A percentile compares a stretch with the other conserved stretches of the same genome.
These are phyloP conservation scores for Gloeopeniophorella convolvens DNA, from an alignment of 768 basidiomycete genomes.

Conservation along the genomic window DNA sequence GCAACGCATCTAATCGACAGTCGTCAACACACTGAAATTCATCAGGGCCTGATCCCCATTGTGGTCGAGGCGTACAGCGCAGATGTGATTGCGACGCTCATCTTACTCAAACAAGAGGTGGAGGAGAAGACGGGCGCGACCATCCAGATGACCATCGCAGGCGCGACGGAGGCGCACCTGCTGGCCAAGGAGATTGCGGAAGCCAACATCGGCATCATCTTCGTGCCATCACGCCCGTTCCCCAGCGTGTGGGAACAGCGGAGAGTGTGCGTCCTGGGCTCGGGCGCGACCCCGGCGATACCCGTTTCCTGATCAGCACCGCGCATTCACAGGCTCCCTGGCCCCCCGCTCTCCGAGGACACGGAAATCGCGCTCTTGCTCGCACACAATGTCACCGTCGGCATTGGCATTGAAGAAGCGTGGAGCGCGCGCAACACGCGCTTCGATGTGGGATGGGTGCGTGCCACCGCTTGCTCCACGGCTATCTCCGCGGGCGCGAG, in stretches of 20 bases:
- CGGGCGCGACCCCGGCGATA: not conserved
- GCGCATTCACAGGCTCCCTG: conserved; percentile 46
- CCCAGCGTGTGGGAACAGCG: conserved; percentile 63
- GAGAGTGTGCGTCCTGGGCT: conserved; percentile 44
- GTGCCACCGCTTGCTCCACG: conserved; percentile 24
- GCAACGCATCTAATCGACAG: conserved; percentile 1
- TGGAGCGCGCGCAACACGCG: conserved; percentile 73
- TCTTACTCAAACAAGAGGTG: conserved; percentile 57
- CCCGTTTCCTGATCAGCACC: not conserved
- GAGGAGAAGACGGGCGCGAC: conserved; percentile 36
- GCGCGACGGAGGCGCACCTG: too few relatives aligned
- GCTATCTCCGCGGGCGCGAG: not conserved
- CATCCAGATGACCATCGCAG: conserved; percentile 45
- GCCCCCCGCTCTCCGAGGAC: conserved; percentile 62
- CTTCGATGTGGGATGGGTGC: conserved; percentile 79
- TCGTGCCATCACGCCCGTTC: conserved; percentile 62
- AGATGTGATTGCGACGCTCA: conserved; percentile 61
- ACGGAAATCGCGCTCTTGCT: conserved; percentile 56
- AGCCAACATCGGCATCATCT: conserved; percentile 64
- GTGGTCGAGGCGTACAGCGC: conserved; percentile 59
- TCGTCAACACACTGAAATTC: conserved; percentile 1
- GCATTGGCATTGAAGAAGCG: conserved; percentile 55
- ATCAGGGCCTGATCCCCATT: conserved; percentile 49
- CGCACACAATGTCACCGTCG: conserved; percentile 65
- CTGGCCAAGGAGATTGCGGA: too few relatives aligned